Evolutionary conservation across 2,329 filamentous ascomycete genomes (phyloP), one percentile per base, ranked within the genome.

Genomic region (Aspergillus sp.): DNA sequence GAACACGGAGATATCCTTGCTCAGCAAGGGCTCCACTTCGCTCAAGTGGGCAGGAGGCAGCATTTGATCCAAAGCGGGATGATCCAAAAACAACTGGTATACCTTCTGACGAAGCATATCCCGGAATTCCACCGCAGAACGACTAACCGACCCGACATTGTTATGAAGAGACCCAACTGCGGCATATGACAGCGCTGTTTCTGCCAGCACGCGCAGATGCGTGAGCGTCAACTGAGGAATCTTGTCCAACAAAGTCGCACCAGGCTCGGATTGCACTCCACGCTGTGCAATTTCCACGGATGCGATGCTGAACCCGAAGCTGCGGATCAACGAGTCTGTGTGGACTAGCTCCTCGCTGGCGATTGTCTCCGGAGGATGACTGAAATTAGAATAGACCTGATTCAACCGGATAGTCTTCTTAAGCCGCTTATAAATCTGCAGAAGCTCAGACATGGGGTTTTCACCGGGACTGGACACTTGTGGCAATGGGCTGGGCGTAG

Each of bases 231-330:
- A 83, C 47, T 91, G 85, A 0, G 93, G 84, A 44, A 97, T 85
- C 58, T 84, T 89, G 54, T 91, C 85, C 19, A 97, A 68, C 41
- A 97, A 71, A 4, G 85, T 91, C 65, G 81, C 76, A 45, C 86
- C 84, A 41, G 80, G 78, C 53, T 85, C 80, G 26, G 82, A 81
- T 56, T 88, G 85, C 3, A 88, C 75, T 5, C 93, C 93, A 57
- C 93, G 85, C 64, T 96, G 89, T 52, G 90, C 84, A 54, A 97
- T 95, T 68, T 98, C 93, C 3, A 87, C 82, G 0, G 89, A 83
- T 6, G 89, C 84, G 48, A 98, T 89, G 0, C 90, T 91, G 62
- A 83, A 88, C 2, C 88, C 91, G 9, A 96, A 81, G 49, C 58
- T 71, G 48, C 63, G 64, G 46, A 71, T 65, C 42, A 73, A 48